Conservation (phyloP, 495 filamentous ascomycete species). For the Neurospora hispaniola region DNA sequence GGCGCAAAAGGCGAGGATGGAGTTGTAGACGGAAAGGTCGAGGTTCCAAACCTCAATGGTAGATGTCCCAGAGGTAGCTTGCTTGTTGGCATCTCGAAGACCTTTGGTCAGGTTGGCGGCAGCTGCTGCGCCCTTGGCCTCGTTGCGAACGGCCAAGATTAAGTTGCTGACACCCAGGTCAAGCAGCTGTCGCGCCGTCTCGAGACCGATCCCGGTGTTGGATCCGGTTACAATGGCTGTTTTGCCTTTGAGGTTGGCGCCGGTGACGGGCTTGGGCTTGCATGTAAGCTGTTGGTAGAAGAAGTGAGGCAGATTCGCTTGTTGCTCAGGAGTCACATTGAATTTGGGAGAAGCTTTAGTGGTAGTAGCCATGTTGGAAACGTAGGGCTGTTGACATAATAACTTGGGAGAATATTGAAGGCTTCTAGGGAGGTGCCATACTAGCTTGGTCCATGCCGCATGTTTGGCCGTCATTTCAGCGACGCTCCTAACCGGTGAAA, state of each 20-base stretch:
- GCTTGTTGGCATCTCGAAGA: neutral
- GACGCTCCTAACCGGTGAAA: neutral
- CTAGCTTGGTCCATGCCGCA: neutral
- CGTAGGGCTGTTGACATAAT: neutral
- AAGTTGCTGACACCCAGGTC: conserved; percentile 5
- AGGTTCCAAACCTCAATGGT: conserved; percentile 42
- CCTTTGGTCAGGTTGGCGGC: neutral
- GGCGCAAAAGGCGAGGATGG: conserved; percentile 28
- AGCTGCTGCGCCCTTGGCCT: conserved; percentile 7
- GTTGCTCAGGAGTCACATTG: neutral
- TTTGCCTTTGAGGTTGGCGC: conserved; percentile 11
- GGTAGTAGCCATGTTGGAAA: neutral
- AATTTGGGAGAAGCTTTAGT: neutral
- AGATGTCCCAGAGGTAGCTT: neutral
- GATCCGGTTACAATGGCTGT: conserved; percentile 44
- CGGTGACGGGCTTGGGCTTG: neutral
- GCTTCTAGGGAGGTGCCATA: neutral
- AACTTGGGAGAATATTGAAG: neutral
- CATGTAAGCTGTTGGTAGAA: neutral
- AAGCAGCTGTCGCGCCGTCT: conserved; percentile 32
- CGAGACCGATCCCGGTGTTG: conserved; percentile 41
- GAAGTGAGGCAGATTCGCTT: neutral
- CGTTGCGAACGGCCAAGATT: conserved; percentile 9
- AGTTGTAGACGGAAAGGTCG: conserved; percentile 38
- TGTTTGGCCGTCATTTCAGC: neutral